Conservation (phyloP, 495 filamentous ascomycete genomes). For the Annulohypoxylon bovei region DNA sequence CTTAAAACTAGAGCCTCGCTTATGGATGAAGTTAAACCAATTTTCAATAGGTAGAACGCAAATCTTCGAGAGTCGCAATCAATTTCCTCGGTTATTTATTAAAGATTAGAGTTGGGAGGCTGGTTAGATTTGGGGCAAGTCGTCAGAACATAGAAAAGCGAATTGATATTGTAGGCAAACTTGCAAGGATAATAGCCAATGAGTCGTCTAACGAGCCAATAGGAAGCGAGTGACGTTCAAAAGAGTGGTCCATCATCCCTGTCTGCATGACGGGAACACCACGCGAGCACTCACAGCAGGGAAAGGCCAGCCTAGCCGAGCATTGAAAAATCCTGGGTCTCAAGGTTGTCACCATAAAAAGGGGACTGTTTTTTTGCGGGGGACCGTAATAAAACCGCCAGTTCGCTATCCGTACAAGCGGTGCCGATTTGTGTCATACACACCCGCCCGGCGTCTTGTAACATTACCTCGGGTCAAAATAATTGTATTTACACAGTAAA, state of each 20-base stretch:
- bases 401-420: neutral
- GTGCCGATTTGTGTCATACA: conserved; percentile 24
- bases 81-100: neutral
- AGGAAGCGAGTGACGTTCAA: conserved; percentile 36
- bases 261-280: conserved; percentile 40
- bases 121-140: conserved; percentile 15
- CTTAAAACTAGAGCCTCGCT: neutral
- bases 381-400: neutral
- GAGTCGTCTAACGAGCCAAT: conserved; percentile 39
- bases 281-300: conserved; percentile 28
- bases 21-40: neutral
- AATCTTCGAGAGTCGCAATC: neutral
- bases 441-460: neutral
- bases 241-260: conserved; percentile 25
- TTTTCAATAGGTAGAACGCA: neutral
- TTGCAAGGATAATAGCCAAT: conserved; percentile 35
- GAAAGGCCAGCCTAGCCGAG: conserved; percentile 28
- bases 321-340: conserved; percentile 34
- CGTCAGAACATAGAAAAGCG: conserved; percentile 21
- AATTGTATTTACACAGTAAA: neutral
- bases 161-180: conserved; percentile 45
- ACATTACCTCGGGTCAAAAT: neutral
- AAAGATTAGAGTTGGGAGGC: conserved; percentile 15
- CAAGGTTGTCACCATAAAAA: conserved; percentile 17
- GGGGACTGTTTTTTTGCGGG: conserved; percentile 35